Conservation (phyloP, 2,329 filamentous ascomycete species). For the Monosporascus sp. region DNA sequence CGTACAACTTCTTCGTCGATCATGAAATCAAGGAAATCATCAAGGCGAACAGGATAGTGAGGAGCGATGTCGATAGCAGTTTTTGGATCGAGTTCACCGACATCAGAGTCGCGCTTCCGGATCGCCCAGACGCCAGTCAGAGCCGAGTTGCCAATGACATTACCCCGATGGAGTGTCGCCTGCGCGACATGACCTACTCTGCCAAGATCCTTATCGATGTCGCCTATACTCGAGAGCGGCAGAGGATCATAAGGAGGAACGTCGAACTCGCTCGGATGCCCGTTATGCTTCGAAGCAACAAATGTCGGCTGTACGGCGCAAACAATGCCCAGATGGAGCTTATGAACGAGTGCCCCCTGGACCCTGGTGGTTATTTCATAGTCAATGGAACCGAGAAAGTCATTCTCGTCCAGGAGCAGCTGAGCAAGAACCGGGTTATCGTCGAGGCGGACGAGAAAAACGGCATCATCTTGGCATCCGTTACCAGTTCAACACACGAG, state of each 20-base stretch:
- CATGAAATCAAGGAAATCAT: constrained; percentile 97
- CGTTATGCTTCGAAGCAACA: constrained; percentile 94
- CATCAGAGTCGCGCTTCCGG: constrained; percentile 79
- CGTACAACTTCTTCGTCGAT: constrained; percentile 97
- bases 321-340: constrained; percentile 83
- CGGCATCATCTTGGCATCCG: constrained; percentile 87
- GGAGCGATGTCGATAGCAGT: constrained; percentile 85
- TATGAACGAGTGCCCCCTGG: constrained; percentile 91
- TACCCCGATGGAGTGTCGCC: constrained; percentile 91
- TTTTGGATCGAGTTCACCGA: constrained; percentile 93
- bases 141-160: constrained; percentile 67
- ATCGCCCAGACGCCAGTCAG: constrained; percentile 71
- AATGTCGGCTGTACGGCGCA: constrained; percentile 80
- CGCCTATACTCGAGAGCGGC: constrained; percentile 77
- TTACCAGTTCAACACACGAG: constrained; percentile 96
- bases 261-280: constrained; percentile 87
- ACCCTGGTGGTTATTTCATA: constrained; percentile 97
- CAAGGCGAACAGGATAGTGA: constrained; percentile 79
- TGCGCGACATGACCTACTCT: constrained; percentile 96
- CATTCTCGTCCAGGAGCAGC: constrained; percentile 94
- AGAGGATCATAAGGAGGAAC: constrained; percentile 67
- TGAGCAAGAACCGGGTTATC: constrained; percentile 98
- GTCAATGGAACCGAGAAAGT: constrained; percentile 98
- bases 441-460: constrained; percentile 92
- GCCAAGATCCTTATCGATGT: constrained; percentile 93